Percentiles rank a stretch among this genome's conserved stretches.
phyloP scores from a whole-genome alignment of 2,329 filamentous ascomycete genomes.

The Furcasterigmium sp. region DNA sequence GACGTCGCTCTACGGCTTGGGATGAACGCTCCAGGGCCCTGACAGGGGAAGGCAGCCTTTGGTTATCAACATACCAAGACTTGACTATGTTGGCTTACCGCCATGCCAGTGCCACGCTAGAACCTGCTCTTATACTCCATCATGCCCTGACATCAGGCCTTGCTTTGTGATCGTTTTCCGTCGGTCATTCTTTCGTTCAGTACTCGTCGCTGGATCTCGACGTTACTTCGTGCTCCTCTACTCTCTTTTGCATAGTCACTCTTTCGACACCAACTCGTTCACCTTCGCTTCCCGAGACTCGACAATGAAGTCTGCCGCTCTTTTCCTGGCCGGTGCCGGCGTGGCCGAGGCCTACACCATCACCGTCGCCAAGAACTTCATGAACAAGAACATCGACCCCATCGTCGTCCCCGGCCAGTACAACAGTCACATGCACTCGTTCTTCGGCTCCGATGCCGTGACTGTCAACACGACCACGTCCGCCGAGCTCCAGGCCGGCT shows the following conservation, averaged over 20 bases:
- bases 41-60: no score
- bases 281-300: neutral
- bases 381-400: constrained; percentile 26
- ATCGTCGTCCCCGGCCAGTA: constrained; percentile 24
- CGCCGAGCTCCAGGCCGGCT: constrained; percentile 28
- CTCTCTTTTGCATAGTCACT: neutral
- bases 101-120: no score
- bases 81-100: no score
- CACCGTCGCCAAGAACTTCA: constrained; percentile 16
- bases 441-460: constrained; percentile 26
- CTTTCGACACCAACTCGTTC: neutral
- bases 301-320: neutral
- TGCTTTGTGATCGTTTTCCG: neutral
- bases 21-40: no score
- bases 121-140: no score
- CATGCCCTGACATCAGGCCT: neutral
- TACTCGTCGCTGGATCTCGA: neutral
- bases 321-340: no score
- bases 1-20: no score
- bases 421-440: constrained; percentile 26
- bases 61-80: no score
- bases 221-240: neutral
- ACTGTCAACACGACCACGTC: constrained; percentile 21
- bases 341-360: constrained; percentile 16
- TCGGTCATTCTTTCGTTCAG: neutral